Percentiles rank a stretch among this genome's conserved stretches.
Evolutionary conservation across 345 rosid species (phyloP).

Genomic region (Punica granatum): DNA sequence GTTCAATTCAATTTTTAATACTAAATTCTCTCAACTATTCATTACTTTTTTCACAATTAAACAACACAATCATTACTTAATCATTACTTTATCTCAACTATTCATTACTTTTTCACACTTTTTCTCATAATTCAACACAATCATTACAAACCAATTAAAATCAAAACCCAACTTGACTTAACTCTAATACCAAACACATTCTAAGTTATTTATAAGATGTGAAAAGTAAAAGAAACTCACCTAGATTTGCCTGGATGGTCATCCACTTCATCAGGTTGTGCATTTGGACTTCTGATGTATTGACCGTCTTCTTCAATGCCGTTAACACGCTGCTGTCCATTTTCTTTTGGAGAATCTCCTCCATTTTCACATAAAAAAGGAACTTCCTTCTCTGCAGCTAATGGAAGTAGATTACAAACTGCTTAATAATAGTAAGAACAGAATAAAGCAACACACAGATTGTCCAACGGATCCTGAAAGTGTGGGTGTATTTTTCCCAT

Average conservation of each 20-base stretch:
- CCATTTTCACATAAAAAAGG: slow-evolving; percentile 36
- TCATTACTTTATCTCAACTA: too few species aligned
- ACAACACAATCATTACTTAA: too few species aligned
- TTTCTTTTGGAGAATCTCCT: slow-evolving; percentile 44
- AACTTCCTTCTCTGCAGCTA: slow-evolving; percentile 27
- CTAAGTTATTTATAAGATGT: slow-evolving; percentile 29
- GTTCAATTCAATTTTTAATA: too few species aligned
- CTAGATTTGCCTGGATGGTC: slow-evolving; percentile 87
- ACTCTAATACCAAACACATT: too few species aligned
- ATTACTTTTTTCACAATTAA: too few species aligned
- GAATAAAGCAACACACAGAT: background rate
- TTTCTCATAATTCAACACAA: too few species aligned
- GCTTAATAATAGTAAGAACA: background rate
- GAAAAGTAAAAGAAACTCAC: slow-evolving; percentile 38
- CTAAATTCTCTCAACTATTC: too few species aligned
- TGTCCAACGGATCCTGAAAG: background rate
- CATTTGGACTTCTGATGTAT: slow-evolving; percentile 53
- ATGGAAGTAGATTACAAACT: background rate
- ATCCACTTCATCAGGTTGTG: slow-evolving; percentile 78
- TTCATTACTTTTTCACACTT: too few species aligned
- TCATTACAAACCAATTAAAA: too few species aligned
- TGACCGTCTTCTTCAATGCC: slow-evolving; percentile 34
- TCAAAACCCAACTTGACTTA: too few species aligned
- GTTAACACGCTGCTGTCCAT: slow-evolving; percentile 51
- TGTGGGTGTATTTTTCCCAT: background rate